Base-by-base conservation (phyloP, 2,329 filamentous ascomycete genomes). In the Fusarium irregulare region DNA sequence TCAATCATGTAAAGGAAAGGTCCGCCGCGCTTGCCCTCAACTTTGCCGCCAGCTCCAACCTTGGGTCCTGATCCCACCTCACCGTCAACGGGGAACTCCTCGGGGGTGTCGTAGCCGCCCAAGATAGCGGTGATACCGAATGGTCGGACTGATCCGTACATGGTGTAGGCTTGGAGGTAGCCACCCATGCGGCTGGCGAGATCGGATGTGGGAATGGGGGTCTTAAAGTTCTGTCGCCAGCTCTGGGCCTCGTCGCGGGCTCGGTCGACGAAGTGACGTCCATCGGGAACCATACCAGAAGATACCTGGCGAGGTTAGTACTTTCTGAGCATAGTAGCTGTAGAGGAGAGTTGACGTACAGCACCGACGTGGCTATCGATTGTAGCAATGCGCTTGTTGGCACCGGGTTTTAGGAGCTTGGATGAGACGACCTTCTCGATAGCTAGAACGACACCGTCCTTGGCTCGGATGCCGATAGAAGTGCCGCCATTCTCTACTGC, bases 1-100 rank as follows among this genome's bases (percentile, higher is more conserved):
- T 99, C 96, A 75, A 99, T 95, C 96, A 99, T 99, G 87, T 98
- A 99, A 67, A 99, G 88, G 69, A 91, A 94, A 23, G 96, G 96
- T 2, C 95, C 96, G 74, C 96, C 96, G 79, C 94, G 90, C 77
- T 89, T 90, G 76, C 89, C 89, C 28, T 80, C 82, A 45, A 90
- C 87, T 84, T 96, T 97, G 77, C 95, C 95, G 70, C 95, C 95
- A 25, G 93, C 89, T 62, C 95, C 95, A 61, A 88, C 87, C 45
- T 84, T 84, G 50, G 95, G 95, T 23, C 95, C 95, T 41, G 82
- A 86, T 70, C 95, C 95, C 37, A 98, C 95, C 82, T 97, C 91
- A 70, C 93, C 95, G 79, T 98, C 95, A 47, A 98, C 94, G 51
- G 91, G 91, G 46, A 91, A 83, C 79, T 97, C 94, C 45, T 89